Conservation (phyloP, 2,329 filamentous ascomycete genomes). For the Neofusicoccum ribis region DNA sequence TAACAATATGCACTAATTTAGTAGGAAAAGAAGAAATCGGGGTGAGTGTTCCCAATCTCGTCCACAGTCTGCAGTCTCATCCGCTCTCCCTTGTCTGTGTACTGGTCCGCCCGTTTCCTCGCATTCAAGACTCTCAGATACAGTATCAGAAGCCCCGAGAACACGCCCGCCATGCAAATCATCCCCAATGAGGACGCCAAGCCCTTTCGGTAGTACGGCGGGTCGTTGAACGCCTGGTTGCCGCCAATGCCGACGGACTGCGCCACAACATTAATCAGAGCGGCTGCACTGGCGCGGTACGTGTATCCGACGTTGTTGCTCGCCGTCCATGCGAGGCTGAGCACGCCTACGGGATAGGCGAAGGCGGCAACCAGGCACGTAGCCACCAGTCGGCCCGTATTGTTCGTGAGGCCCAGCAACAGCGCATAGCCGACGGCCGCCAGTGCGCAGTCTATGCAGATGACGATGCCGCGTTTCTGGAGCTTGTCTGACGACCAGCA, state of each 20-base stretch:
- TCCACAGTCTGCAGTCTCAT: background rate
- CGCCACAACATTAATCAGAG: conserved; percentile 21
- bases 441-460: background rate
- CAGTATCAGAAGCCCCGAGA: background rate
- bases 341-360: conserved; percentile 20
- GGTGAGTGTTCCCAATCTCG: background rate
- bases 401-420: conserved; percentile 16
- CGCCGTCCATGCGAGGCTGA: conserved; percentile 22
- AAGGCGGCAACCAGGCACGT: conserved; percentile 19
- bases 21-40: background rate
- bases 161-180: background rate
- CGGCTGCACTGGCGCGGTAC: conserved; percentile 20
- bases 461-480: background rate
- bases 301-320: conserved; percentile 22
- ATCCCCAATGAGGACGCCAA: background rate
- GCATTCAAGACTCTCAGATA: background rate
- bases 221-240: conserved; percentile 22
- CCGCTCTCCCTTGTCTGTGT: background rate
- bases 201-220: conserved; percentile 21
- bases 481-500: conserved; percentile 22
- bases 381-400: conserved; percentile 19
- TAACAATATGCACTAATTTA: background rate
- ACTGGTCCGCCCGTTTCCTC: background rate
- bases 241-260: conserved; percentile 19
- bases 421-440: background rate